These are phyloP conservation scores for Blastocystis sp. DNA, from an alignment of 352 stramenopile species.

Conservation along the genomic window DNA sequence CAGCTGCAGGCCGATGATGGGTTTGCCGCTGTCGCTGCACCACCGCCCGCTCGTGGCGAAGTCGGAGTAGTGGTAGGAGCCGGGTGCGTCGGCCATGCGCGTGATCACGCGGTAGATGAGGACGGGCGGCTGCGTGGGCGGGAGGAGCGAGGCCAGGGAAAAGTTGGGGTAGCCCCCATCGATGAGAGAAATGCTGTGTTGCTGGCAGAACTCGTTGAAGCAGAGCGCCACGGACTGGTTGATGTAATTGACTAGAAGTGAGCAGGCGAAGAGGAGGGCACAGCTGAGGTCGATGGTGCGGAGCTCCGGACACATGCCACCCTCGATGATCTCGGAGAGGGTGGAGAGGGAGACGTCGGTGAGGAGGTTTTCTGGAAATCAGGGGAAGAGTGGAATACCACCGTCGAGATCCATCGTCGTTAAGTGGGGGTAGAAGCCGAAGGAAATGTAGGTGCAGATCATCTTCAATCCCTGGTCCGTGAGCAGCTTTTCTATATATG, in stretches of 20 bases:
- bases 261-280: not conserved
- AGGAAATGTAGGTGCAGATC: constrained; percentile 37
- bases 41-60: constrained; percentile 3
- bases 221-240: not conserved
- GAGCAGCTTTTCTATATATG: constrained; percentile 28
- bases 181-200: not conserved
- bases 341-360: constrained; percentile 24
- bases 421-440: constrained; percentile 42
- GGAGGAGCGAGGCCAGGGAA: not conserved
- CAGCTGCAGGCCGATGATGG: constrained; percentile 46
- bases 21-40: not conserved
- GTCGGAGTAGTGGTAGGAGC: not conserved
- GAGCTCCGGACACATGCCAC: constrained; percentile 32
- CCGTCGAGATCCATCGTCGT: constrained; percentile 1
- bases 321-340: constrained; percentile 29
- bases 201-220: constrained; percentile 43
- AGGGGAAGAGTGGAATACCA: not conserved
- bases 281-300: constrained; percentile 2
- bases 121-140: not conserved
- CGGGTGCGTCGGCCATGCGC: not conserved
- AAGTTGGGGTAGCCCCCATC: constrained; percentile 42
- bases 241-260: constrained; percentile 45
- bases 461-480: constrained; percentile 22
- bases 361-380: constrained; percentile 10
- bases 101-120: constrained; percentile 18